Percentiles rank a stretch among this genome's conserved stretches.
phyloP scores from a whole-genome alignment of 305 asterid genomes.

The Fraxinus floribunda region DNA sequence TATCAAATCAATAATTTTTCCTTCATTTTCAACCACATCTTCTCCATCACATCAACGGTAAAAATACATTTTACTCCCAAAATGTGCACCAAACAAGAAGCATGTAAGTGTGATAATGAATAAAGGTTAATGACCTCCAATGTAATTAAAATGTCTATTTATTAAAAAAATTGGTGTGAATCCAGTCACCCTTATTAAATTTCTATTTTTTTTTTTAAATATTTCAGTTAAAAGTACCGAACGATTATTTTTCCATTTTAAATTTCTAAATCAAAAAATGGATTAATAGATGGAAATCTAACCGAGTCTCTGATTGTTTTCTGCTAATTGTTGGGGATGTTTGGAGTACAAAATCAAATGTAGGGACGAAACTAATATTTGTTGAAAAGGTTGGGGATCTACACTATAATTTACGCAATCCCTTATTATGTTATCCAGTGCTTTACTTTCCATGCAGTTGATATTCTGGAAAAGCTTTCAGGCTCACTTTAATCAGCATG shows the following conservation, averaged over 20 bases:
- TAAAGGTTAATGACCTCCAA: too few species aligned
- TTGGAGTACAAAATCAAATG: background rate
- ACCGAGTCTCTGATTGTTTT: background rate
- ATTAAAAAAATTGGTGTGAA: too few species aligned
- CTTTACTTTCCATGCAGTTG: background rate
- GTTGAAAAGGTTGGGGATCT: background rate
- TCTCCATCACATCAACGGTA: too few species aligned
- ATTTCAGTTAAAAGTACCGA: background rate
- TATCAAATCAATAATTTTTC: too few species aligned
- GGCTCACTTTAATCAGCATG: background rate
- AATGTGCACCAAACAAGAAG: too few species aligned
- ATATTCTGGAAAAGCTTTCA: background rate
- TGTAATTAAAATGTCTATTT: too few species aligned
- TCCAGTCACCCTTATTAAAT: too few species aligned
- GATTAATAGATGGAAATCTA: background rate
- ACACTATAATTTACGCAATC: background rate
- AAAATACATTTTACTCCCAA: too few species aligned
- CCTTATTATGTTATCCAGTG: background rate
- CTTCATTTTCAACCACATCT: too few species aligned
- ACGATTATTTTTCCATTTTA: background rate
- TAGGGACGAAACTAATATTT: background rate
- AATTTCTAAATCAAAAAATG: background rate
- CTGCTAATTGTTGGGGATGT: background rate
- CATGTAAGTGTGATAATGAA: too few species aligned
- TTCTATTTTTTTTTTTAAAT: too few species aligned